Base-by-base conservation (phyloP, 2,329 filamentous ascomycete species). In the Pseudocercospora fijiensis region DNA sequence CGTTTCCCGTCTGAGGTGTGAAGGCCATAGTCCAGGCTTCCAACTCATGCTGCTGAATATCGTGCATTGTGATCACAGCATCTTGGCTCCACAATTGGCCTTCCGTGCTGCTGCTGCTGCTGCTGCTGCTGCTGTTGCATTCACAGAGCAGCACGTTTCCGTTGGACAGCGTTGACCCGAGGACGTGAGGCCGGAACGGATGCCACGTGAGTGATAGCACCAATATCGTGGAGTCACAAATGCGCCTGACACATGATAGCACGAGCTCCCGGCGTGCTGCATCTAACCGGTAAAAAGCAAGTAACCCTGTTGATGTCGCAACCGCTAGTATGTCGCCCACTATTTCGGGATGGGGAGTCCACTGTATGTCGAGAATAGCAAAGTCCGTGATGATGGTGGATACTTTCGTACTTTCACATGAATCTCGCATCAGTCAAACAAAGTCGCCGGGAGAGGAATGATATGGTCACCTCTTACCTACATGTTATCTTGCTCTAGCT, bases 1-100 rank as follows among this genome's bases (percentile, higher is more conserved):
- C 58, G 43, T 72, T 68, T 2, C 65, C 9, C 67, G 72, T 0
- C n/a, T 67, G 37, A n/a, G 61, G 58, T 28, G 58, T 45, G 68
- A 92, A 88, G 1, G 85, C 84, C 41, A 89, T 83, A 4, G 85
- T 88, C 91, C 91, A 96, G 0, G 90, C 89, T 76, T 94, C 90
- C 0, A 91, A 81, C 51, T 78, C 74, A 70, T 86, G 82, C 33
- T n/a, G 73, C 20, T 67, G 71, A 16, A 79, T 57, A 64, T 67
- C 69, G 30, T 52, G 68, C 64, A 49, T 68, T 33, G 27, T 27
- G 45, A 71, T 62, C 16, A 41, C 60, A 2, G 65, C 57, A 0
- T 77, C 69, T 51, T 81, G 76, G 91, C 70, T 43, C 69, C 69
- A 70, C 18, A 62, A 49, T 24, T 27, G 52, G 27, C 47, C 65